phyloP scores from a whole-genome alignment of 1,284 basidiomycete genomes.

The Cutaneotrichosporon cavernicola region DNA sequence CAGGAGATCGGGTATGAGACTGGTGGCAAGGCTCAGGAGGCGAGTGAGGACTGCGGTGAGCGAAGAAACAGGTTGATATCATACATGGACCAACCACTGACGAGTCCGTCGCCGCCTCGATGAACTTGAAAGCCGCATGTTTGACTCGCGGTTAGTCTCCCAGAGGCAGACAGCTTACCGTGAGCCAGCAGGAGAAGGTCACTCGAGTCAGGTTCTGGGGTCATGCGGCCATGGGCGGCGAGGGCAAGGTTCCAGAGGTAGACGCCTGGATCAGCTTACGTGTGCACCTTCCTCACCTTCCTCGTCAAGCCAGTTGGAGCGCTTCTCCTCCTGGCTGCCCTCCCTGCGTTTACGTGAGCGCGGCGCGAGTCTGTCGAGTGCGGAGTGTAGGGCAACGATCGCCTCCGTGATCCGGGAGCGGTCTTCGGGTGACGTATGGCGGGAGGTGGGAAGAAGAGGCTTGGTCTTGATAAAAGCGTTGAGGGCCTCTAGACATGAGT shows the following conservation, averaged over 20 bases:
- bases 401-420: neutral
- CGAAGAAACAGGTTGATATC: neutral
- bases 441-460: constrained; percentile 11
- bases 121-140: constrained; percentile 14
- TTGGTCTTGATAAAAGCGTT: neutral
- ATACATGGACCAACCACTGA: constrained; percentile 14
- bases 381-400: neutral
- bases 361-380: neutral
- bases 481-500: constrained; percentile 9
- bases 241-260: constrained; percentile 18
- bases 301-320: constrained; percentile 18
- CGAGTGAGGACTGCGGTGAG: constrained; percentile 15
- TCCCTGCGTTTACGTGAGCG: constrained; percentile 11
- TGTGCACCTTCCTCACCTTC: constrained; percentile 11
- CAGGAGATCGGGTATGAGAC: neutral
- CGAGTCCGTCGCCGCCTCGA: constrained; percentile 10
- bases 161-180: neutral
- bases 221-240: neutral
- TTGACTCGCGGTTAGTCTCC: constrained; percentile 9
- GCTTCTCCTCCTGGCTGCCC: constrained; percentile 1
- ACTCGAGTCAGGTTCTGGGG: neutral
- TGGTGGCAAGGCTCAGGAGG: constrained; percentile 14
- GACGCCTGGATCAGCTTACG: constrained; percentile 15
- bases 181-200: constrained; percentile 12
- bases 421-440: constrained; percentile 6